These are phyloP conservation scores for Podospora appendiculata DNA, from an alignment of 495 filamentous ascomycete species.

Conservation along the genomic window DNA sequence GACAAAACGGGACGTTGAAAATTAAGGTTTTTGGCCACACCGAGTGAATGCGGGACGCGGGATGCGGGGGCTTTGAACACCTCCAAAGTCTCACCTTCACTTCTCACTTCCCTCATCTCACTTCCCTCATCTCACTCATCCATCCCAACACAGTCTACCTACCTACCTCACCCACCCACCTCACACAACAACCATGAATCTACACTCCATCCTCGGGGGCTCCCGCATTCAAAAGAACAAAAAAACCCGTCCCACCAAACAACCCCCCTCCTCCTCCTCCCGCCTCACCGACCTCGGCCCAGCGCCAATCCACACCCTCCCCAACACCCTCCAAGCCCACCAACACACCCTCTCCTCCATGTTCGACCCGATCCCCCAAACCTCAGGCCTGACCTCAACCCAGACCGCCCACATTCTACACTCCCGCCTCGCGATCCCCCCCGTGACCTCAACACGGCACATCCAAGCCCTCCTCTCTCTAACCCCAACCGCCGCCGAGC, in stretches of 20 bases:
- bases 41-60: too few species aligned
- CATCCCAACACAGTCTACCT: too few species aligned
- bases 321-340: constrained; percentile 49
- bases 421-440: constrained; percentile 57
- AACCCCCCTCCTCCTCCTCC: not conserved
- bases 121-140: too few species aligned
- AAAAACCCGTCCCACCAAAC: not conserved
- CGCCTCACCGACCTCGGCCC: not conserved
- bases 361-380: constrained; percentile 59
- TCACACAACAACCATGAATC: not conserved
- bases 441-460: constrained; percentile 63
- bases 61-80: too few species aligned
- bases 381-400: constrained; percentile 65
- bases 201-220: not conserved
- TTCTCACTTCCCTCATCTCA: too few species aligned
- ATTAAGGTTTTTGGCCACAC: too few species aligned
- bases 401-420: constrained; percentile 65
- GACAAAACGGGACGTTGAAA: too few species aligned
- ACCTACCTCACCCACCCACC: too few species aligned
- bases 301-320: not conserved
- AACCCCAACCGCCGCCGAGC: constrained; percentile 62
- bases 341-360: constrained; percentile 52
- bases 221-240: not conserved
- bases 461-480: constrained; percentile 58
- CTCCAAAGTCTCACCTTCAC: too few species aligned